Evolutionary conservation across 1,139 yeast genomes (phyloP).

Genomic region (Yamadazyma spencermartinsiae): DNA sequence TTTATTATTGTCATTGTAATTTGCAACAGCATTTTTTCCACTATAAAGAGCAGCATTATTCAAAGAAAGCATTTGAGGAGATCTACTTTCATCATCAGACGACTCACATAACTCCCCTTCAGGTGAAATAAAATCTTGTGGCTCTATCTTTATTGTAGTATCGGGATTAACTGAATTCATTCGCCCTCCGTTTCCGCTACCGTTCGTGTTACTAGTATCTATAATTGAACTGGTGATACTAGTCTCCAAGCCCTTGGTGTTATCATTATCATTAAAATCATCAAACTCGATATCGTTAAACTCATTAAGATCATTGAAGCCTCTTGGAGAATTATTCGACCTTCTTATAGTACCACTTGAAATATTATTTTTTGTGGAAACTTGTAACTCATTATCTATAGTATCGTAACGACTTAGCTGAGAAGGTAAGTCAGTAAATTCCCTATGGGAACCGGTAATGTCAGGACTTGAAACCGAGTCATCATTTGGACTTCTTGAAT

Average conservation of each 20-base stretch:
- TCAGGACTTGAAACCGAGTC: neutral
- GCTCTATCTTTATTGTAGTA: neutral
- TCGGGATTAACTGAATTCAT: neutral
- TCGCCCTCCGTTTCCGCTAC: too few relatives aligned
- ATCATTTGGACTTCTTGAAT: neutral
- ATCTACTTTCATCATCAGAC: neutral
- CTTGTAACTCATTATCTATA: neutral
- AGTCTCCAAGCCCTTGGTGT: neutral
- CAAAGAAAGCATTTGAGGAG: neutral
- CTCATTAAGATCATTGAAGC: constrained; percentile 2
- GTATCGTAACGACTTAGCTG: neutral
- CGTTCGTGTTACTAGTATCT: neutral
- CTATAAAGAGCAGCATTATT: too few relatives aligned
- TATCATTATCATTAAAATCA: neutral
- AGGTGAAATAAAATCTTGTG: neutral
- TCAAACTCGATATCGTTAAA: constrained; percentile 1
- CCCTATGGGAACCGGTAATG: neutral
- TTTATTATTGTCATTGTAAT: neutral
- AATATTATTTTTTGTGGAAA: too few relatives aligned
- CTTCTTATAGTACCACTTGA: neutral
- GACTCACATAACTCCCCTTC: neutral
- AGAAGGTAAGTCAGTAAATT: neutral
- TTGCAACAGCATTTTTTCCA: neutral
- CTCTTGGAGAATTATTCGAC: neutral
- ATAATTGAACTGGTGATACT: neutral